Percentiles rank a stretch among this genome's conserved stretches.
Conservation (phyloP, 371 early-diverging fungal genomes). For the Mortierella sp. region DNA sequence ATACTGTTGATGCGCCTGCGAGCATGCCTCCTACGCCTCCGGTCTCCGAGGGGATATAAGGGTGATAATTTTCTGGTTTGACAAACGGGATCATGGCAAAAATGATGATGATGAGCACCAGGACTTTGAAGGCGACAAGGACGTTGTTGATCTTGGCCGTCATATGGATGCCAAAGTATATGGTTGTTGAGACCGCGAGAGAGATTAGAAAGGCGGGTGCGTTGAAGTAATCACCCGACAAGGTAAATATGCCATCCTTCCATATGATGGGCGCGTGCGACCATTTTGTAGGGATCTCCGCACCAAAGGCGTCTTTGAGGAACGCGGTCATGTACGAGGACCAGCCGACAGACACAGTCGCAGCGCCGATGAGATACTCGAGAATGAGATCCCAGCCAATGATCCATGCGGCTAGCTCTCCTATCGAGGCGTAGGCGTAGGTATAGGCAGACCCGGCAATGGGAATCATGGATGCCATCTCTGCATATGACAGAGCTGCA, state of each 20-base stretch:
- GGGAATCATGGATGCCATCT: conserved; percentile 87
- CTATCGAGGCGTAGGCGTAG: conserved; percentile 86
- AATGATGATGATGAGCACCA: conserved; percentile 82
- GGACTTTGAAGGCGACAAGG: conserved; percentile 81
- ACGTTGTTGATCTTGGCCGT: conserved; percentile 77
- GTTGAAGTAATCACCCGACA: conserved; percentile 73
- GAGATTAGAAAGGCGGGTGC: conserved; percentile 79
- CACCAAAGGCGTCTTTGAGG: conserved; percentile 69
- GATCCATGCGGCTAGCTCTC: conserved; percentile 86
- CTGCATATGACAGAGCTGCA: conserved; percentile 84
- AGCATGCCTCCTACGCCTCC: conserved; percentile 79
- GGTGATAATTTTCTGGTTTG: conserved; percentile 76
- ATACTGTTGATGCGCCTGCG: conserved; percentile 82
- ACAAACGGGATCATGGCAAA: conserved; percentile 74
- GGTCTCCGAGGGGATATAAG: conserved; percentile 81
- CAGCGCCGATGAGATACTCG: conserved; percentile 84
- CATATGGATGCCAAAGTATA: conserved; percentile 81
- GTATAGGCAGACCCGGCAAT: conserved; percentile 88
- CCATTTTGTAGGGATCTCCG: conserved; percentile 60
- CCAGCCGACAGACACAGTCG: conserved; percentile 81
- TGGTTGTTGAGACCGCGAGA: conserved; percentile 65
- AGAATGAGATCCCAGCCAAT: conserved; percentile 89
- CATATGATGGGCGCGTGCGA: conserved; percentile 72
- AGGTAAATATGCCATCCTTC: conserved; percentile 58
- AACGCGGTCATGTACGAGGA: conserved; percentile 80